These are phyloP conservation scores for Fragosphaeria purpurea DNA, from an alignment of 2,329 filamentous ascomycete species.

Conservation along the genomic window DNA sequence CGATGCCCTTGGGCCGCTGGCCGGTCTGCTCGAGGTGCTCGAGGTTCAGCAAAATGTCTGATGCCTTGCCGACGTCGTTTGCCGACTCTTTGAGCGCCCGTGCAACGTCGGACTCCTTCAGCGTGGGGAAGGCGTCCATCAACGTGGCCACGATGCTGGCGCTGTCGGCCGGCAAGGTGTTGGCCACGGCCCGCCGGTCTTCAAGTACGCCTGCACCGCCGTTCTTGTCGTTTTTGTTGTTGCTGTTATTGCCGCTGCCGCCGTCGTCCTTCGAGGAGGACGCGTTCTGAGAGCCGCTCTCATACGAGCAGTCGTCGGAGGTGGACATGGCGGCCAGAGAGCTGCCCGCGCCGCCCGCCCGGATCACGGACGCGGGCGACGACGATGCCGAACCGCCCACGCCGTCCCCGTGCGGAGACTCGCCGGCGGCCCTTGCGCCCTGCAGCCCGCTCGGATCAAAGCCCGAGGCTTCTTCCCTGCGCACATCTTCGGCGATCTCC, in stretches of 20 bases:
- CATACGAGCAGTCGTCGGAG: background rate
- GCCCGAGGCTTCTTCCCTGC: slow-evolving; percentile 57
- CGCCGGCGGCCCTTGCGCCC: background rate
- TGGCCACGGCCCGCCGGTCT: slow-evolving; percentile 23
- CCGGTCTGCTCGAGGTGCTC: slow-evolving; percentile 64
- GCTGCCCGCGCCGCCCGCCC: slow-evolving; percentile 2
- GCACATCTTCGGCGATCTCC: slow-evolving; percentile 53
- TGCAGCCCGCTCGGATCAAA: slow-evolving; percentile 68
- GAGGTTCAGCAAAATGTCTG: slow-evolving; percentile 73
- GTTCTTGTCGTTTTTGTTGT: too few species aligned
- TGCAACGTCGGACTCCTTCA: slow-evolving; percentile 55
- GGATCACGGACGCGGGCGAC: background rate
- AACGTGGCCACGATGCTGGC: slow-evolving; percentile 39
- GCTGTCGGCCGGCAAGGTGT: slow-evolving; percentile 37
- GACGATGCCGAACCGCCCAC: background rate
- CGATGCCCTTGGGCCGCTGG: slow-evolving; percentile 61
- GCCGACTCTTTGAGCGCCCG: slow-evolving; percentile 58
- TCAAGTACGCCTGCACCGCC: slow-evolving; percentile 11
- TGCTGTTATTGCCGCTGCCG: too few species aligned
- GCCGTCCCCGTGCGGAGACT: background rate
- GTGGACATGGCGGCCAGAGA: background rate
- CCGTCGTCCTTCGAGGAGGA: slow-evolving; percentile 6
- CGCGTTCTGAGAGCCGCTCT: slow-evolving; percentile 6
- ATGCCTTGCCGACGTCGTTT: slow-evolving; percentile 56
- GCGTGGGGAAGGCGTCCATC: slow-evolving; percentile 58